Evolutionary conservation across 208 protist genomes (phyloP), one percentile per base, ranked within the genome.

Genomic region (Zelonia costaricensis): DNA sequence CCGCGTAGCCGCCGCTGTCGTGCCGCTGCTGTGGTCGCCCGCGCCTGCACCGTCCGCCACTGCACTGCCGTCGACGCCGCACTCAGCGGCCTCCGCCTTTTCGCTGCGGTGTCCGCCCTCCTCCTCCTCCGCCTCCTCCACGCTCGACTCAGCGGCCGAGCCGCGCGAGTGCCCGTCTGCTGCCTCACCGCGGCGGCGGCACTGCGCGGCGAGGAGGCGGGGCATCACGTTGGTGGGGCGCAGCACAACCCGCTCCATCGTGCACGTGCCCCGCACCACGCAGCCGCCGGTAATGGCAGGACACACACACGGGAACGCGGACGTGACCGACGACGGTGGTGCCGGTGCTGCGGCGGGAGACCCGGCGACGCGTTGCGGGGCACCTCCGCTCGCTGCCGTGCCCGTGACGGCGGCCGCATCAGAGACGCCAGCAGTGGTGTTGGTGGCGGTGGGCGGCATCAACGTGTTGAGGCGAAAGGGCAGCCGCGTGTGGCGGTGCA

Each of bases 191-290:
- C 6, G 25, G 55, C 27, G 39, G 39, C 28, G 18, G 16, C 16
- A 22, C 38, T 27, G 23, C 25, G 30, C 28, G 9, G 55, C 28
- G 30, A 25, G 46, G 18, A 40, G 42, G 16, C 30, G 20, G 28
- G 57, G 57, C 20, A 49, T 7, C 25, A 33, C 20, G 28, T 40
- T 49, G 0, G 55, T 62, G 16, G 65, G 65, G 15, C 39, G 48
- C 56, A 71, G 65, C 40, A 62, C 16, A 8, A 71, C 31, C 16
- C 56, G 55, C 40, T 63, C 65, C 7, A 71, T 53, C 18, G 56
- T 46, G 48, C 65, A 71, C 16, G 48, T 59, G 16, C 65, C 65
- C 5, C 49, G 57, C 6, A 71, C 22, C 13, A 71, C 48, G 18
- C 58, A 42, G 48, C 56, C 46, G 55, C 65, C 65, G 40, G 43